Percentiles rank a stretch among this genome's conserved stretches.
Conservation (phyloP, 192 early-diverging fungal species). For the Cetraspora pellucida region DNA sequence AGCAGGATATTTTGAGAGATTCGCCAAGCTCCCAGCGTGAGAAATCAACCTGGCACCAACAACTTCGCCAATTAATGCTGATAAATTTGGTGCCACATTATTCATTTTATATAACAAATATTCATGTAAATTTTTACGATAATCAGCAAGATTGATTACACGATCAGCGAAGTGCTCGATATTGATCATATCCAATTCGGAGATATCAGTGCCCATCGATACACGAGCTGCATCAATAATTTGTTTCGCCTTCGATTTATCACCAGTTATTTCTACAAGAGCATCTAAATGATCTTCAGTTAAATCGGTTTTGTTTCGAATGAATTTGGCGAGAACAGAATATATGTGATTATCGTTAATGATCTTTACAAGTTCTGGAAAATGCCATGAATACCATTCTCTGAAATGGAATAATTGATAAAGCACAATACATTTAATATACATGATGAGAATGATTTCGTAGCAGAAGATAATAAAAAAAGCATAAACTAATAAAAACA, state of each 20-base stretch:
- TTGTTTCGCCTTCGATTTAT: slow-evolving; percentile 80
- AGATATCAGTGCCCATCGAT: slow-evolving; percentile 99
- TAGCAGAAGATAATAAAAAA: not conserved
- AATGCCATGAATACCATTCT: slow-evolving; percentile 99
- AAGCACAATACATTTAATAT: not conserved
- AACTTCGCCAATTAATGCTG: slow-evolving; percentile 91
- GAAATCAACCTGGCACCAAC: slow-evolving; percentile 97
- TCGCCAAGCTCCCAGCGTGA: slow-evolving; percentile 94
- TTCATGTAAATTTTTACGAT: slow-evolving; percentile 88
- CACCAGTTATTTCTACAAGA: slow-evolving; percentile 81
- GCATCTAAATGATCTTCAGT: slow-evolving; percentile 73
- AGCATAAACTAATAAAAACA: not conserved
- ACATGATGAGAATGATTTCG: slow-evolving; percentile 5
- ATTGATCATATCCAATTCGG: slow-evolving; percentile 93
- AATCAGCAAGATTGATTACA: slow-evolving; percentile 88
- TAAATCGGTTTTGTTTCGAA: slow-evolving; percentile 91
- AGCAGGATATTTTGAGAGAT: slow-evolving; percentile 96
- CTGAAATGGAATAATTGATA: slow-evolving; percentile 43
- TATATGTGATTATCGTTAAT: slow-evolving; percentile 91
- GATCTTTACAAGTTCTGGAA: slow-evolving; percentile 98
- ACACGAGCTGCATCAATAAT: slow-evolving; percentile 91
- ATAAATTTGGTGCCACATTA: slow-evolving; percentile 94
- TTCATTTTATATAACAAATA: slow-evolving; percentile 97
- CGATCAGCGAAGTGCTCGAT: slow-evolving; percentile 92
- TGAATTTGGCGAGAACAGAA: slow-evolving; percentile 83